Evolutionary conservation across 2,329 filamentous ascomycete genomes (phyloP).

Genomic region (Colletotrichum godetiae): DNA sequence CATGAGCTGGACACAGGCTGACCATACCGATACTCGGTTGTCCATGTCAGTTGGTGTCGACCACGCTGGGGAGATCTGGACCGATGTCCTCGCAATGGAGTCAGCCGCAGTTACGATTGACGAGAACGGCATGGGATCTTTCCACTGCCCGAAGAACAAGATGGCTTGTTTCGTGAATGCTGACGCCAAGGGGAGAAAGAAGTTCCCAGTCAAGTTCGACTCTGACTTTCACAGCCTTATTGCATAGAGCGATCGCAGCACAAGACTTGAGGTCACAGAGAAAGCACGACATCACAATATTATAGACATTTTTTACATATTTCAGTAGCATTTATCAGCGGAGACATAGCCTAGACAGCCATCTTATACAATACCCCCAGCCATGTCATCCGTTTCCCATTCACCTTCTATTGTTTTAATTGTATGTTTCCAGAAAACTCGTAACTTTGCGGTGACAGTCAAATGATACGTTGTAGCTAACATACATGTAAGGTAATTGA

Average conservation of each 20-base stretch:
- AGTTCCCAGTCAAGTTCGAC: conserved; percentile 17
- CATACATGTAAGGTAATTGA: no score
- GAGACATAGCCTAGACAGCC: not conserved
- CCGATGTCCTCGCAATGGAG: conserved; percentile 14
- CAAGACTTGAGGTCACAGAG: not conserved
- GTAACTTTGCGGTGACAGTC: no score
- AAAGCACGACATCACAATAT: not conserved
- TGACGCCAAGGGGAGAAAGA: conserved; percentile 24
- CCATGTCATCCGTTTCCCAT: no score
- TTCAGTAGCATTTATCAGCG: not conserved
- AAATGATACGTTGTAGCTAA: no score
- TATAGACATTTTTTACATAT: not conserved
- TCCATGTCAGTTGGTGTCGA: conserved; percentile 21
- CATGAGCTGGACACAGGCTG: conserved; percentile 22
- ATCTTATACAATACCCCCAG: not conserved
- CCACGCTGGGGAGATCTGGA: conserved; percentile 23
- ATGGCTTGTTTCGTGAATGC: conserved; percentile 25
- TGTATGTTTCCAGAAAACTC: no score
- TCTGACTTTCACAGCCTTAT: conserved; percentile 15
- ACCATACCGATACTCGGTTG: conserved; percentile 10
- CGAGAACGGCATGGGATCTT: conserved; percentile 8
- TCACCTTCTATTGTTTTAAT: no score
- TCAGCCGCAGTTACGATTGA: conserved; percentile 11
- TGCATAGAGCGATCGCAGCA: not conserved
- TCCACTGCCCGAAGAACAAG: conserved; percentile 13